These are phyloP conservation scores for Wilcoxina mikolae DNA, from an alignment of 495 filamentous ascomycete species.

Conservation along the genomic window DNA sequence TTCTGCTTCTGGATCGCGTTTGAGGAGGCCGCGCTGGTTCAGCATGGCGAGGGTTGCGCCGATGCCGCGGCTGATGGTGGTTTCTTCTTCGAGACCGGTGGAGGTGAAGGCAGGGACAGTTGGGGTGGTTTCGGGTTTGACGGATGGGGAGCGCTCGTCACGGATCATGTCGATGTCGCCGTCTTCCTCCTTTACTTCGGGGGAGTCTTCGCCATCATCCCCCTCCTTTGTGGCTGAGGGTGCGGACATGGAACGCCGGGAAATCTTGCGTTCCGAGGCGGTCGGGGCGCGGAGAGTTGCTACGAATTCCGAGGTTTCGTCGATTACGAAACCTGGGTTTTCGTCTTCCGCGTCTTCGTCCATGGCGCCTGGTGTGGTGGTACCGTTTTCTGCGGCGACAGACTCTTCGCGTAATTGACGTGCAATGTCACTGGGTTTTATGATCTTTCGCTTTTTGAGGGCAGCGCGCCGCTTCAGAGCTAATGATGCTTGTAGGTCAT, in stretches of 20 bases:
- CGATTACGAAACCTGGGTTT: conserved; percentile 66
- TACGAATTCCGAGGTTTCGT: conserved; percentile 91
- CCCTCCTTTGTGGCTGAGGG: conserved; percentile 25
- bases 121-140: conserved; percentile 36
- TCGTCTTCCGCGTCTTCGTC: conserved; percentile 35
- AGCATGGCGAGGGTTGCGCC: conserved; percentile 71
- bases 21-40: conserved; percentile 64
- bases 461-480: conserved; percentile 64
- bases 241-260: conserved; percentile 31
- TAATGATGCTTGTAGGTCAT: conserved; percentile 76
- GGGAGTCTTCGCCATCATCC: conserved; percentile 31
- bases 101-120: conserved; percentile 41
- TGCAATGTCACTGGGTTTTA: conserved; percentile 71
- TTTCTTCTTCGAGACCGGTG: conserved; percentile 75
- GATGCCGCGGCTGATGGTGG: conserved; percentile 58
- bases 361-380: conserved; percentile 12
- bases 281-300: conserved; percentile 57
- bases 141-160: conserved; percentile 27
- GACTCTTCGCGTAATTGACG: conserved; percentile 65
- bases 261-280: conserved; percentile 46
- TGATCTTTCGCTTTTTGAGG: conserved; percentile 78
- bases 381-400: conserved; percentile 33
- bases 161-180: conserved; percentile 50
- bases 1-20: conserved; percentile 40
- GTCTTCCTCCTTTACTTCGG: conserved; percentile 33